Evolutionary conservation across 2,329 filamentous ascomycete species (phyloP).

Genomic region (Fusarium sp.): DNA sequence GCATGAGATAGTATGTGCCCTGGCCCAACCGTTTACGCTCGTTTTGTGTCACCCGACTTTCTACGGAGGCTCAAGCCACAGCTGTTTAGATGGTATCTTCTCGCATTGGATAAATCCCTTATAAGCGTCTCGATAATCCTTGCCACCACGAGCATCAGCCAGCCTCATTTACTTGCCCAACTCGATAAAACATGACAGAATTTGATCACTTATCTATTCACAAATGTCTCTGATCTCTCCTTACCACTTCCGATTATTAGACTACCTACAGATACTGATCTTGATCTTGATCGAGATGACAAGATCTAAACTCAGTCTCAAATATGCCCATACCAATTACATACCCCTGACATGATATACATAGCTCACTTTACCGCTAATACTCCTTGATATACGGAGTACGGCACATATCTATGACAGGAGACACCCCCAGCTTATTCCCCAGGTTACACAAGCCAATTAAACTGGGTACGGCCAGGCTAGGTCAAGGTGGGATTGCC

Average conservation of each 20-base stretch:
- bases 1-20: neutral
- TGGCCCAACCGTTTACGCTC: neutral
- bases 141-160: conserved; percentile 28
- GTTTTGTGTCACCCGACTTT: conserved; percentile 10
- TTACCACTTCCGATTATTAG: neutral
- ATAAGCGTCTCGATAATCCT: conserved; percentile 18
- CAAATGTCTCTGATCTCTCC: conserved; percentile 1
- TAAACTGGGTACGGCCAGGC: neutral
- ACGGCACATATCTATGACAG: neutral
- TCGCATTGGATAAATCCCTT: conserved; percentile 23
- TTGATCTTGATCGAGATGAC: conserved; percentile 19
- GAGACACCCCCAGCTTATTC: conserved; percentile 13
- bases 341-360: neutral
- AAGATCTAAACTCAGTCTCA: neutral
- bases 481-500: neutral
- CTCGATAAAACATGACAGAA: neutral
- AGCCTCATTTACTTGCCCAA: conserved; percentile 14
- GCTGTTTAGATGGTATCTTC: conserved; percentile 7
- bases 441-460: conserved; percentile 10
- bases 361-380: neutral
- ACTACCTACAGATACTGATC: too few species aligned
- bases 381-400: neutral
- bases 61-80: conserved; percentile 4
- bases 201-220: neutral
- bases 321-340: neutral